Evolutionary conservation across 1,284 basidiomycete species (phyloP).

Genomic region (Tilletia setariae): DNA sequence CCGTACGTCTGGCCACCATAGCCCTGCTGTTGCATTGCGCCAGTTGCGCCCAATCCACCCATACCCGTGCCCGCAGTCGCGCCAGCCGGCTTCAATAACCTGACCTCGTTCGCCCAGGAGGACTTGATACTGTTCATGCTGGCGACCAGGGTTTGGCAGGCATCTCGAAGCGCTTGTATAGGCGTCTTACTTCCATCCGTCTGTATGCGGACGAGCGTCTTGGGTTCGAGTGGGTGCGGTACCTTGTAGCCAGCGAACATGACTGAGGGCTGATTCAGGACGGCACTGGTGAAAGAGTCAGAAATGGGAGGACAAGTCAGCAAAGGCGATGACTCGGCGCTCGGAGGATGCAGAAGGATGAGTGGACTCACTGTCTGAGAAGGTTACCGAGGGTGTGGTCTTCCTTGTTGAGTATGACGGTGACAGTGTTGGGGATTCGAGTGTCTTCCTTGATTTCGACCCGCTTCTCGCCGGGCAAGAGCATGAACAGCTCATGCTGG

Average conservation of each 20-base stretch:
- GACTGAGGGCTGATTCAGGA: slow-evolving; percentile 46
- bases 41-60: neutral
- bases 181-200: slow-evolving; percentile 85
- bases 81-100: slow-evolving; percentile 29
- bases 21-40: neutral
- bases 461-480: slow-evolving; percentile 86
- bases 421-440: slow-evolving; percentile 94
- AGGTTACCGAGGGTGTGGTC: slow-evolving; percentile 97
- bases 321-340: neutral
- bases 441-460: slow-evolving; percentile 91
- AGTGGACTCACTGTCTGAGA: slow-evolving; percentile 73
- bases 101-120: slow-evolving; percentile 59
- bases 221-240: slow-evolving; percentile 89
- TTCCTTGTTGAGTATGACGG: slow-evolving; percentile 88
- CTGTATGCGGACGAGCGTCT: slow-evolving; percentile 90
- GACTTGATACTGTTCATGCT: slow-evolving; percentile 62
- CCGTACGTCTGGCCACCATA: neutral
- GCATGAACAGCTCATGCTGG: slow-evolving; percentile 84
- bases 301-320: neutral
- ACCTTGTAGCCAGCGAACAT: slow-evolving; percentile 97
- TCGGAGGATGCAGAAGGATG: neutral
- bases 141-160: slow-evolving; percentile 76
- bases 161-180: slow-evolving; percentile 75
- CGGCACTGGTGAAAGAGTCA: slow-evolving; percentile 26
- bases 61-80: neutral